A percentile compares a stretch with the other conserved stretches of the same genome.
These are phyloP conservation scores for Pseudogymnoascus sp. DNA, from an alignment of 2,329 filamentous ascomycete genomes.

Conservation along the genomic window DNA sequence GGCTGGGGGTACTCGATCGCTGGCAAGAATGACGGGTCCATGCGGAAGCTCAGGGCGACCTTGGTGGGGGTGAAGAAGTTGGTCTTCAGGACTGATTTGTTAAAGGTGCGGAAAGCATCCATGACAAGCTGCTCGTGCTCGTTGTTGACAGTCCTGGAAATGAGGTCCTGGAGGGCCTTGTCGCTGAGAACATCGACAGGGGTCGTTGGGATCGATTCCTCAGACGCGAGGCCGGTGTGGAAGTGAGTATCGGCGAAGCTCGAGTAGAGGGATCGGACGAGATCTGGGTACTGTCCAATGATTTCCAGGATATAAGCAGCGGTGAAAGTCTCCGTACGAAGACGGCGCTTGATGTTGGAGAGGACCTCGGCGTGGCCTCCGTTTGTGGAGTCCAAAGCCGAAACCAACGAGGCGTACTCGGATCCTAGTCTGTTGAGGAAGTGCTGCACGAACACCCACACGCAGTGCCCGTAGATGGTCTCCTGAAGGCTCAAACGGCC, in stretches of 20 bases:
- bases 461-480: constrained; percentile 92
- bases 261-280: constrained; percentile 82
- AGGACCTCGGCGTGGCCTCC: constrained; percentile 75
- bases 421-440: constrained; percentile 91
- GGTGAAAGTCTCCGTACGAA: constrained; percentile 95
- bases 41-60: constrained; percentile 91
- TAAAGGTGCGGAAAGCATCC: constrained; percentile 94
- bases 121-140: constrained; percentile 98
- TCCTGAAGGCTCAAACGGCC: constrained; percentile 89
- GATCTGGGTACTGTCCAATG: constrained; percentile 78
- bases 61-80: constrained; percentile 95
- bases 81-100: constrained; percentile 86
- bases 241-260: constrained; percentile 85
- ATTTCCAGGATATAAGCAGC: constrained; percentile 98
- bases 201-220: constrained; percentile 43
- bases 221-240: constrained; percentile 40
- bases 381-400: constrained; percentile 72
- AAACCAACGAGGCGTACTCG: constrained; percentile 81
- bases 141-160: constrained; percentile 72
- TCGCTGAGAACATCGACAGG: constrained; percentile 66
- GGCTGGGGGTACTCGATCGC: constrained; percentile 87
- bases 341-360: constrained; percentile 87
- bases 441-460: constrained; percentile 96
- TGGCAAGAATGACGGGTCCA: constrained; percentile 83
- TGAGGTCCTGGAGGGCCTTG: constrained; percentile 62